phyloP scores from a whole-genome alignment of 2,329 filamentous ascomycete genomes.

The Trichoderma atroviride region DNA sequence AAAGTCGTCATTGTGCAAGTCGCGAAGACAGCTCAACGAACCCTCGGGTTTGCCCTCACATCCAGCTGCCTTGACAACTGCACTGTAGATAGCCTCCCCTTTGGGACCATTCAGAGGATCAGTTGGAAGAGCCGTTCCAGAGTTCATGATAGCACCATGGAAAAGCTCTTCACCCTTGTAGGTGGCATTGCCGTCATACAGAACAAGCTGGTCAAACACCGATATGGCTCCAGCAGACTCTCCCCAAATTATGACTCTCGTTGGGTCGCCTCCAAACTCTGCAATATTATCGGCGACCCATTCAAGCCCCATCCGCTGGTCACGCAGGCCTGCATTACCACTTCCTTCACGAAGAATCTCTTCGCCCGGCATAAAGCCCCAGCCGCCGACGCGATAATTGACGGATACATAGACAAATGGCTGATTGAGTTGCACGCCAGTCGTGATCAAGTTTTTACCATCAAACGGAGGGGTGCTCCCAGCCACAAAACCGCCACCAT shows the following conservation, averaged over 20 bases:
- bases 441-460: conserved; percentile 39
- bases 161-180: background rate
- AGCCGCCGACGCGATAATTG: conserved; percentile 75
- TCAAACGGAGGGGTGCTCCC: conserved; percentile 30
- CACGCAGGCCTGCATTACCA: conserved; percentile 70
- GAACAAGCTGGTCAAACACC: background rate
- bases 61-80: conserved; percentile 60
- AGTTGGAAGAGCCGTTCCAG: conserved; percentile 46
- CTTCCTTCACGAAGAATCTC: conserved; percentile 69
- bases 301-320: conserved; percentile 71
- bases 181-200: background rate
- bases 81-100: conserved; percentile 65
- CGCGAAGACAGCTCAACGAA: conserved; percentile 67
- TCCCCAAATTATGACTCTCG: conserved; percentile 78
- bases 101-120: conserved; percentile 67
- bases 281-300: conserved; percentile 79
- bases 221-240: conserved; percentile 61
- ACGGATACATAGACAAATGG: conserved; percentile 75
- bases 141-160: background rate
- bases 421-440: conserved; percentile 14
- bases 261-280: conserved; percentile 75
- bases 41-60: conserved; percentile 59
- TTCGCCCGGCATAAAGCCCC: conserved; percentile 68
- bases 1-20: conserved; percentile 59
- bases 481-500: conserved; percentile 65